A percentile compares a stretch with the other conserved stretches of the same genome.
Evolutionary conservation across 768 basidiomycete genomes (phyloP).

Genomic region (Boletus pseudo-olivaceus): DNA sequence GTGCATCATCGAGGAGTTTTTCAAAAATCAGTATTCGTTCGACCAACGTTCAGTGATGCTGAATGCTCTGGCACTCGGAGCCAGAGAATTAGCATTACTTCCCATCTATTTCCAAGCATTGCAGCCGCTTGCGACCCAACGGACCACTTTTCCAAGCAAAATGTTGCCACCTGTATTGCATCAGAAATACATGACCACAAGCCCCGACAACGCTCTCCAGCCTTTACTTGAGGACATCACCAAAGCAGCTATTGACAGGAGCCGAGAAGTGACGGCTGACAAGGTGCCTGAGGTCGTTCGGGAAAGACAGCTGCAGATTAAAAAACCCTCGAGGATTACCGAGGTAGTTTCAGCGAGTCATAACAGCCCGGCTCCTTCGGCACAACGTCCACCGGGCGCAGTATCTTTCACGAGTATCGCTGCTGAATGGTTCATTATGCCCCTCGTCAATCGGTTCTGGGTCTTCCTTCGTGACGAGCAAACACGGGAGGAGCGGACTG

Average conservation of each 20-base stretch:
- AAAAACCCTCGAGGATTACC: conserved; percentile 42
- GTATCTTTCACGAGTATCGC: conserved; percentile 66
- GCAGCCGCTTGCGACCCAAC: conserved; percentile 31
- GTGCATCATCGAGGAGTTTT: conserved; percentile 86
- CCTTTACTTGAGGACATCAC: conserved; percentile 62
- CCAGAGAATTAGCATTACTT: conserved; percentile 70
- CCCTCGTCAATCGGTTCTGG: conserved; percentile 94
- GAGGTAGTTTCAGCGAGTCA: conserved; percentile 34
- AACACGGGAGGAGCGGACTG: conserved; percentile 67
- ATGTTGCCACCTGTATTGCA: conserved; percentile 71
- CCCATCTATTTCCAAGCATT: conserved; percentile 29
- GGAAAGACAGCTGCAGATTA: conserved; percentile 71
- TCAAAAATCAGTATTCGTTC: conserved; percentile 88
- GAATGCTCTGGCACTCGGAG: conserved; percentile 82
- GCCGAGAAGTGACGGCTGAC: conserved; percentile 50
- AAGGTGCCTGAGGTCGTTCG: conserved; percentile 61
- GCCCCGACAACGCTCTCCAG: conserved; percentile 44
- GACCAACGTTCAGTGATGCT: conserved; percentile 83
- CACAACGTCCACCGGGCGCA: conserved; percentile 2
- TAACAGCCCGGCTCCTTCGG: conserved; percentile 14
- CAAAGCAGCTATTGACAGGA: conserved; percentile 57
- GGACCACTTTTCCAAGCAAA: conserved; percentile 75
- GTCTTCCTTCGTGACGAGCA: conserved; percentile 84
- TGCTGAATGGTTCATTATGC: conserved; percentile 84
- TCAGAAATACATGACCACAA: conserved; percentile 52